Evolutionary conservation across 2,329 filamentous ascomycete genomes (phyloP), one percentile per base, ranked within the genome.

Genomic region (Fonsecaea multimorphosa): DNA sequence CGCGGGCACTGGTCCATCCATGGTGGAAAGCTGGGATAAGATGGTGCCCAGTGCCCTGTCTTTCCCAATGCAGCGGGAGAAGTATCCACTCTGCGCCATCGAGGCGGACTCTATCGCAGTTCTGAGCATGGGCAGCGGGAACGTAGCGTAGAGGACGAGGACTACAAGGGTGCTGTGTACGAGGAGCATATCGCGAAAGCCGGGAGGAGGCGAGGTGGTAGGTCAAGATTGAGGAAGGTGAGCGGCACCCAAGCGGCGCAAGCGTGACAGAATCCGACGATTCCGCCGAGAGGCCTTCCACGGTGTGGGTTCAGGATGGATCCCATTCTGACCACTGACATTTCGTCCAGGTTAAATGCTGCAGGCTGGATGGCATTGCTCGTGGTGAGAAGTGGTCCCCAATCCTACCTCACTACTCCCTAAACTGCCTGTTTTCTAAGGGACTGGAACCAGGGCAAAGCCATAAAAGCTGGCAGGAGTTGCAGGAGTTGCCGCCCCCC

Each of bases 361-460:
- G 27, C n/a, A 34, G 53, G 29, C 12, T 52, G 57, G 27, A 29
- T 46, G 58, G 54, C n/a, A 61, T 61, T 46, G 31, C 24, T 22
- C n/a, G 12, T 22, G 16, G 54, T 40, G 22, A 34, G 58, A 31
- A 24, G 58, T 12, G 49, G 44, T 46, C 22, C 58, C 58, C 58
- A 65, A 68, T 68, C 65, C 65, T 65, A 68, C 65, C 65, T 68
- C 62, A 61, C 65, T 64, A 32, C 59, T 34, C 49, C 8, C 29
- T 38, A 31, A 53, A 57, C 16, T 64, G 36, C 44, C 24, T 24
- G 12, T 36, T n/a, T 36, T 60, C 22, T 44, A 31, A 22, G 34
- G 40, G 46, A 27, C 46, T 34, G 46, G 38, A 11, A 24, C n/a
- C 38, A 31, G 31, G 11, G 22, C 34, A 22, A 9, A 8, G 34